Conservation (phyloP, 2,329 filamentous ascomycete species). For the Cordyceps fumosorosea region DNA sequence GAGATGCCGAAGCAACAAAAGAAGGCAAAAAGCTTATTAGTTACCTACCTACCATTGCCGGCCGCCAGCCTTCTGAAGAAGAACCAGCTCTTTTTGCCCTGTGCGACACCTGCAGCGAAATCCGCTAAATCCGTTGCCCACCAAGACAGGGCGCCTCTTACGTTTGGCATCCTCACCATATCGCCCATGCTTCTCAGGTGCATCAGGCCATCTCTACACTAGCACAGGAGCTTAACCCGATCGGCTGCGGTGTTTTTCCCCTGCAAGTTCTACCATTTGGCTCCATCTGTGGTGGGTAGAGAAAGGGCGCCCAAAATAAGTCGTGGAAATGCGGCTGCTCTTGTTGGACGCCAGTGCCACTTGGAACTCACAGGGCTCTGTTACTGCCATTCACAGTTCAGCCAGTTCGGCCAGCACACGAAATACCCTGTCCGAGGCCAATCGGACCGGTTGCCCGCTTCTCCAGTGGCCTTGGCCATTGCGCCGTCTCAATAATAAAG, state of each 20-base stretch:
- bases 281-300: not conserved
- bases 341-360: not conserved
- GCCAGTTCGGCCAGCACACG: no score
- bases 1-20: constrained; percentile 7
- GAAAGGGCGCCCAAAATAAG: not conserved
- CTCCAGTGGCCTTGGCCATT: not conserved
- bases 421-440: not conserved
- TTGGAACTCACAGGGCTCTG: no score
- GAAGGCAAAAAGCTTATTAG: not conserved
- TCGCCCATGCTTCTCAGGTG: not conserved
- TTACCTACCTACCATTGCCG: not conserved
- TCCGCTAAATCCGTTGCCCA: constrained; percentile 8
- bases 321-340: not conserved
- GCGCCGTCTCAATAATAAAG: not conserved
- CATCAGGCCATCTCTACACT: not conserved
- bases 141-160: not conserved
- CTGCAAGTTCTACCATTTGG: not conserved
- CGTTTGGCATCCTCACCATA: no score
- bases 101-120: not conserved
- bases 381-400: no score
- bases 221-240: not conserved
- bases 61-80: not conserved
- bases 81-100: not conserved
- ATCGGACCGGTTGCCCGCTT: not conserved
- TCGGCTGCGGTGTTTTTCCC: constrained; percentile 2